phyloP scores from a whole-genome alignment of 2,329 filamentous ascomycete genomes.

The Verticillium longisporum region DNA sequence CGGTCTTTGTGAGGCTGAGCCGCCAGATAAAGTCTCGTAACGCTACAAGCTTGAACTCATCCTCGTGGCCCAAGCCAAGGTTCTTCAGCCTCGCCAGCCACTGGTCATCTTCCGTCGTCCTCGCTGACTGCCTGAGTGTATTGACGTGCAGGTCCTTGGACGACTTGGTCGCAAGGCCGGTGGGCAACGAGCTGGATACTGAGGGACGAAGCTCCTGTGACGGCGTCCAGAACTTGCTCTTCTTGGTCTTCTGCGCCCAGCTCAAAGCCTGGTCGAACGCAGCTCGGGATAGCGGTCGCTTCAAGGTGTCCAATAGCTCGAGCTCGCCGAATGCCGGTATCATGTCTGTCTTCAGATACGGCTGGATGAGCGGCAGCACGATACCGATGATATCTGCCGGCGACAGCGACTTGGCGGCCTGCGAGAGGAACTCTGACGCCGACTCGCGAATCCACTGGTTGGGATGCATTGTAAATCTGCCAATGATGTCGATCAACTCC shows the following conservation, averaged over 20 bases:
- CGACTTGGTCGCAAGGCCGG: constrained; percentile 44
- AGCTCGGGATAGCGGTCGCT: constrained; percentile 69
- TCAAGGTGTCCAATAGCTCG: constrained; percentile 72
- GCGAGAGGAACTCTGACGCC: constrained; percentile 74
- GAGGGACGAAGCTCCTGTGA: constrained; percentile 57
- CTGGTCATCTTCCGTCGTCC: constrained; percentile 88
- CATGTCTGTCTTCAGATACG: constrained; percentile 72
- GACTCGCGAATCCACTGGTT: constrained; percentile 94
- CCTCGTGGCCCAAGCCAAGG: constrained; percentile 72
- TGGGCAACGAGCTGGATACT: constrained; percentile 56
- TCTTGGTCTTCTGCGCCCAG: constrained; percentile 79
- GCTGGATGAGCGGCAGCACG: constrained; percentile 69
- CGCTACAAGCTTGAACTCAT: constrained; percentile 83
- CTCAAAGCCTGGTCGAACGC: constrained; percentile 79
- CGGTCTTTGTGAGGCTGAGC: constrained; percentile 64
- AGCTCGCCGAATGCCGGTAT: constrained; percentile 62
- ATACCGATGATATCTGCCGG: constrained; percentile 79
- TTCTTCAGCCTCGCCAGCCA: constrained; percentile 84
- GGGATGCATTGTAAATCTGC: constrained; percentile 84
- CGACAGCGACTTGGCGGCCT: constrained; percentile 68
- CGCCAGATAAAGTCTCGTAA: constrained; percentile 90
- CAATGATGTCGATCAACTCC: constrained; percentile 79
- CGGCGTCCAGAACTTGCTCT: constrained; percentile 81
- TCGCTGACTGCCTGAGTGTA: constrained; percentile 56
- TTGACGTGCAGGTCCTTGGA: constrained; percentile 49